phyloP scores from a whole-genome alignment of 306 rosid genomes.

The Acacia confusa region DNA sequence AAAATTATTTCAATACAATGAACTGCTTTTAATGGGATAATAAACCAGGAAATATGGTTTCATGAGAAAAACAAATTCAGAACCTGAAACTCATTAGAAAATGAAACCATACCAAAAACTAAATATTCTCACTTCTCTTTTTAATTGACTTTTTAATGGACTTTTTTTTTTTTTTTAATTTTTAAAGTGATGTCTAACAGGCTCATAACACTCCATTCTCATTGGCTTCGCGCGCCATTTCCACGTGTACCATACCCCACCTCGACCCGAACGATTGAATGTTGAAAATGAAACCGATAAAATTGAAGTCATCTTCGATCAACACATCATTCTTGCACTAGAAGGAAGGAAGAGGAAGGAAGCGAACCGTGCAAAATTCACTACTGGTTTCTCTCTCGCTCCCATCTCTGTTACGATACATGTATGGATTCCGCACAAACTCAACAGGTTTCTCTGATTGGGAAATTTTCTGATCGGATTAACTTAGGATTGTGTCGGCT shows the following conservation, averaged over 20 bases:
- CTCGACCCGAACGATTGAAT: conserved; percentile 16
- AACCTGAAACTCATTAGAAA: too few species aligned
- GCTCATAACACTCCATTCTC: too few species aligned
- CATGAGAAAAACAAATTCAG: too few species aligned
- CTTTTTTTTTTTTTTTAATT: too few species aligned
- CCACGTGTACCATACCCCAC: neutral
- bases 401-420: neutral
- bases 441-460: conserved; percentile 5
- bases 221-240: neutral
- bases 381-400: conserved; percentile 22
- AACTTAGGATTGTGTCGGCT: neutral
- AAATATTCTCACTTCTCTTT: too few species aligned
- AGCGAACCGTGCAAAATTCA: neutral
- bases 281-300: conserved; percentile 3
- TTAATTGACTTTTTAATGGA: too few species aligned
- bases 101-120: too few species aligned
- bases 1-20: too few species aligned
- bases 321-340: neutral
- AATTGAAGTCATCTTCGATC: neutral
- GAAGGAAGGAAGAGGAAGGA: conserved; percentile 31
- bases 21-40: too few species aligned
- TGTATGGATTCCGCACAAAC: neutral
- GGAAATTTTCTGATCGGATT: conserved; percentile 23
- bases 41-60: too few species aligned
- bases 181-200: too few species aligned